Percentiles rank a stretch among this genome's conserved stretches.
phyloP scores from a whole-genome alignment of 805 yeast species.

The Tetrapisispora iriomotensis region DNA sequence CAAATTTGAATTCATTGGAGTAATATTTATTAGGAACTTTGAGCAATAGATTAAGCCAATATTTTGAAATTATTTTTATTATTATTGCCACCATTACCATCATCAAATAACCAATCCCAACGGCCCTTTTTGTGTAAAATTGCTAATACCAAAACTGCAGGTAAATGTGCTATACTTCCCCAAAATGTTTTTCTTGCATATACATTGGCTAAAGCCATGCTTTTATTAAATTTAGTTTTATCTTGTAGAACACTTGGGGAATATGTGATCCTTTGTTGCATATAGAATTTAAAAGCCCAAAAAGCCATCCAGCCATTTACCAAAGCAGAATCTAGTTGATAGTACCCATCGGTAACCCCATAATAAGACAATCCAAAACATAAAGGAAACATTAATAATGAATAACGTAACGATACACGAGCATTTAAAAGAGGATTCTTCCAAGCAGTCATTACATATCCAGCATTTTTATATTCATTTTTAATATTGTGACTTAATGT shows the following conservation, averaged over 20 bases:
- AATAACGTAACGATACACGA: conserved; percentile 82
- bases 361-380: conserved; percentile 74
- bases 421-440: conserved; percentile 88
- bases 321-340: conserved; percentile 69
- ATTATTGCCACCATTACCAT: conserved; percentile 4
- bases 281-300: conserved; percentile 76
- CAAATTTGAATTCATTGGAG: not conserved
- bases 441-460: conserved; percentile 96
- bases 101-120: conserved; percentile 65
- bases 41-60: not conserved
- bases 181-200: conserved; percentile 83
- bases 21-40: not conserved
- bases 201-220: conserved; percentile 46
- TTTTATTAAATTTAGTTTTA: conserved; percentile 36
- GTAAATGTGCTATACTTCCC: conserved; percentile 92
- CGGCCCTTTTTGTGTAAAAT: conserved; percentile 93
- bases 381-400: conserved; percentile 87
- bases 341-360: conserved; percentile 74
- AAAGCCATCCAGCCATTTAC: conserved; percentile 81
- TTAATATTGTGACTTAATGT: conserved; percentile 81
- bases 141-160: conserved; percentile 79
- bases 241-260: conserved; percentile 30
- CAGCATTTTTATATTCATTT: conserved; percentile 82
- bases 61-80: not conserved
- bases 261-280: conserved; percentile 61